Evolutionary conservation across 768 basidiomycete genomes (phyloP), one percentile per base, ranked within the genome.

Genomic region (Leccinum longicurvipes): DNA sequence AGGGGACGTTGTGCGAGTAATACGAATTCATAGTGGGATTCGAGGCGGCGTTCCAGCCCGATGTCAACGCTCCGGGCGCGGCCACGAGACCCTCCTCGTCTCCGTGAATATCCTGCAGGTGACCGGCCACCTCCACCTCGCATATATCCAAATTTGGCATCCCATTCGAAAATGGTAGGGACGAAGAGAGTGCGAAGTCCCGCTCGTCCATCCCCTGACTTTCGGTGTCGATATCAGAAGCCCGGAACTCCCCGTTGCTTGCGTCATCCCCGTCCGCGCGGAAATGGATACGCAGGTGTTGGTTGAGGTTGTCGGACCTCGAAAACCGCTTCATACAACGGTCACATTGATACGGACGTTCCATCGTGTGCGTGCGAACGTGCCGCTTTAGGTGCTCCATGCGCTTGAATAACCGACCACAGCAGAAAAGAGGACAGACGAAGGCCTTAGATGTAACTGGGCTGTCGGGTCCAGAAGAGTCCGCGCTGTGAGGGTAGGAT

Each of bases 341-440:
- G 44, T 79, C 74, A 67, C 93, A 94, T 52, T 77, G 77, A 71
- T 84, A 95, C 1, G 93, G 93, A 36, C 87, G 77, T 71, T 95
- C 93, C 82, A 91, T 82, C 25, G 92, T 94, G 67, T 96, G 93
- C 9, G 92, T 93, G 56, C 91, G 81, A 28, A 93, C 73, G 70
- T 96, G 93, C 44, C 93, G 75, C 73, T 91, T 90, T 61, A 95
- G 80, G 67, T 96, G 93, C 67, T 96, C 93, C 82, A 89, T 86
- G 11, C 93, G 84, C 78, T 93, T 94, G 82, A 95, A 96, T 61
- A 88, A 74, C 59, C 89, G 77, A 3, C 89, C 84, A 66, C 93
- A 97, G 14, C 89, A 89, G 69, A 82, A 86, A 2, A 93, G 78
- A 19, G 91, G 91, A 72, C 93, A 96, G 48, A 86, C 81, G 65